Conservation (phyloP, 768 basidiomycete genomes). For the Kwoniella sp. region DNA sequence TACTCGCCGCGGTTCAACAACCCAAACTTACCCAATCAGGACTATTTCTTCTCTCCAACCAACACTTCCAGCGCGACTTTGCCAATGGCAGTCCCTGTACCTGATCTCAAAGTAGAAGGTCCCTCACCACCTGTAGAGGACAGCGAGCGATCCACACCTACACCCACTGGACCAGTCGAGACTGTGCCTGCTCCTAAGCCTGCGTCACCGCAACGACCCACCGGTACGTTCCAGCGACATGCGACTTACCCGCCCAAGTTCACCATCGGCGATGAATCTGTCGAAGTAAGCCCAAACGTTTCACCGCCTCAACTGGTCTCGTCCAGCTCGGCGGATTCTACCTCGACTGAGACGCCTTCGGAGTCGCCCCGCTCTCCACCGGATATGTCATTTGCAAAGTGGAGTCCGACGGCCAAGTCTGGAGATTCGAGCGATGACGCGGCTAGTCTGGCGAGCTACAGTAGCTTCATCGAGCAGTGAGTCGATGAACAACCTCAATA, state of each 20-base stretch:
- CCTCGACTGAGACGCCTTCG: constrained; percentile 23
- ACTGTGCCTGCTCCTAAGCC: constrained; percentile 11
- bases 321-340: constrained; percentile 19
- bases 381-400: constrained; percentile 29
- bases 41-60: constrained; percentile 34
- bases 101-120: constrained; percentile 30
- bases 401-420: constrained; percentile 27
- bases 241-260: constrained; percentile 12
- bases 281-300: constrained; percentile 14
- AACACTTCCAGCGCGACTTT: constrained; percentile 8
- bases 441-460: constrained; percentile 42
- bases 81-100: constrained; percentile 18
- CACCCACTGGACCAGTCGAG: background rate
- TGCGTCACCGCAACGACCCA: constrained; percentile 6
- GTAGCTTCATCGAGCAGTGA: constrained; percentile 53
- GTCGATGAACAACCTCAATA: no score
- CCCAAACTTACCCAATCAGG: constrained; percentile 14
- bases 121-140: constrained; percentile 32
- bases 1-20: constrained; percentile 43
- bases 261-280: constrained; percentile 20
- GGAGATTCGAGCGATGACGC: constrained; percentile 20
- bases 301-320: constrained; percentile 21
- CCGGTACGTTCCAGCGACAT: constrained; percentile 2
- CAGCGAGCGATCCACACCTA: constrained; percentile 9
- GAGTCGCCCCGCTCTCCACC: constrained; percentile 44